Percentiles rank a stretch among this genome's conserved stretches.
These are phyloP conservation scores for Xylaria digitata DNA, from an alignment of 2,329 filamentous ascomycete species.

Conservation along the genomic window DNA sequence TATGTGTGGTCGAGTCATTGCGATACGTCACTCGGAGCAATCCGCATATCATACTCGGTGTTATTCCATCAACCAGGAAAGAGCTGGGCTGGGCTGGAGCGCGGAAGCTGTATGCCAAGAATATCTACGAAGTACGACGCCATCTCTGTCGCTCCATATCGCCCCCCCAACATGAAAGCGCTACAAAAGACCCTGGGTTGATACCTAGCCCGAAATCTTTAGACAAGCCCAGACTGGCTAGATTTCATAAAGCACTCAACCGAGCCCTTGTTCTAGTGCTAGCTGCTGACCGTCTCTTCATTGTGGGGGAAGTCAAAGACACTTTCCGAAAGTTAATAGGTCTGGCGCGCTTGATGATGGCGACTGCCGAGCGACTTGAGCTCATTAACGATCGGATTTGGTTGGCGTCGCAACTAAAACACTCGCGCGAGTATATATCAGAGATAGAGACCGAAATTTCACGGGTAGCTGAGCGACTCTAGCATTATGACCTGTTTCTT, in stretches of 20 bases:
- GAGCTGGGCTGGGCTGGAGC: background rate
- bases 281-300: background rate
- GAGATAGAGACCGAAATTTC: background rate
- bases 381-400: background rate
- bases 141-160: background rate
- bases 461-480: background rate
- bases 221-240: background rate
- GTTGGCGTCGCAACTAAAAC: background rate
- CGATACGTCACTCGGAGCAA: background rate
- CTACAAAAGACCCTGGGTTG: background rate
- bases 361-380: background rate
- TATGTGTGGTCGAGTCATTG: background rate
- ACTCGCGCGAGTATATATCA: background rate
- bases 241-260: background rate
- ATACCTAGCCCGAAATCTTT: background rate
- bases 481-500: too few relatives aligned
- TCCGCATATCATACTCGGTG: slow-evolving; percentile 15
- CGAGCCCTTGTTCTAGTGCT: background rate
- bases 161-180: background rate
- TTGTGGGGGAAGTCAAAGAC: background rate
- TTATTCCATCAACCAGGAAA: background rate
- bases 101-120: background rate
- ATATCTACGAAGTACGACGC: background rate
- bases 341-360: background rate
- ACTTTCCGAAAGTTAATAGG: background rate